Evolutionary conservation across 148 eudicot genomes (phyloP).

Genomic region (Rhododendron griersonianum): DNA sequence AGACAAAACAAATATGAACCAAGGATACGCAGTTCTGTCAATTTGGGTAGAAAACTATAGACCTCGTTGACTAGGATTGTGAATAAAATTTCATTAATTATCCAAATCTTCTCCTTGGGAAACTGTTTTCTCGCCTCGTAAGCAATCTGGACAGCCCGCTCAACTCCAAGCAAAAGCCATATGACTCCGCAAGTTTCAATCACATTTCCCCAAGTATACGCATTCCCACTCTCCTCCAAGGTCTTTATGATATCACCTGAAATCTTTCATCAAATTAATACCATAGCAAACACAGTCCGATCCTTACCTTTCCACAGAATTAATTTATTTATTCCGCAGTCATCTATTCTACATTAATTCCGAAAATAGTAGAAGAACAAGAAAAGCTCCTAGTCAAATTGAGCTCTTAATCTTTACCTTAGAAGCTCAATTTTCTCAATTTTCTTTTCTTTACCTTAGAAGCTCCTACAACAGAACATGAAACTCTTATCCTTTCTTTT

Average conservation of each 20-base stretch:
- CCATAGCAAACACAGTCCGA: neutral
- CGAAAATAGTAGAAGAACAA: neutral
- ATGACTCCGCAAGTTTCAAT: conserved; percentile 84
- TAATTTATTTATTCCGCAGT: no score
- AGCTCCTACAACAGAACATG: no score
- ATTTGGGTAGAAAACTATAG: neutral
- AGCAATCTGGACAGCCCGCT: conserved; percentile 93
- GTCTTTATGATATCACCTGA: conserved; percentile 88
- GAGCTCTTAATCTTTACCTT: neutral
- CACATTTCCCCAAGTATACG: conserved; percentile 92
- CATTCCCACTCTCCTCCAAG: conserved; percentile 73
- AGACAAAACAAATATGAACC: neutral
- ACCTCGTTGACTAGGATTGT: conserved; percentile 95
- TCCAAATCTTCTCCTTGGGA: conserved; percentile 78
- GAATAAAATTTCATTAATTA: conserved; percentile 92
- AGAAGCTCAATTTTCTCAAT: neutral
- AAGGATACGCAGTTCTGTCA: neutral
- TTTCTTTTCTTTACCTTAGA: no score
- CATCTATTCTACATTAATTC: neutral
- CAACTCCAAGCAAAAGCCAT: conserved; percentile 98
- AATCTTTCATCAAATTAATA: neutral
- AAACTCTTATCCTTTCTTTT: neutral
- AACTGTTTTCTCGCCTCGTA: conserved; percentile 92
- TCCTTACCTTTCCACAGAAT: no score
- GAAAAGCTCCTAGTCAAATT: neutral